Percentiles rank a stretch among this genome's conserved stretches.
These are phyloP conservation scores for Colletotrichum sidae DNA, from an alignment of 2,329 filamentous ascomycete genomes.

Conservation along the genomic window DNA sequence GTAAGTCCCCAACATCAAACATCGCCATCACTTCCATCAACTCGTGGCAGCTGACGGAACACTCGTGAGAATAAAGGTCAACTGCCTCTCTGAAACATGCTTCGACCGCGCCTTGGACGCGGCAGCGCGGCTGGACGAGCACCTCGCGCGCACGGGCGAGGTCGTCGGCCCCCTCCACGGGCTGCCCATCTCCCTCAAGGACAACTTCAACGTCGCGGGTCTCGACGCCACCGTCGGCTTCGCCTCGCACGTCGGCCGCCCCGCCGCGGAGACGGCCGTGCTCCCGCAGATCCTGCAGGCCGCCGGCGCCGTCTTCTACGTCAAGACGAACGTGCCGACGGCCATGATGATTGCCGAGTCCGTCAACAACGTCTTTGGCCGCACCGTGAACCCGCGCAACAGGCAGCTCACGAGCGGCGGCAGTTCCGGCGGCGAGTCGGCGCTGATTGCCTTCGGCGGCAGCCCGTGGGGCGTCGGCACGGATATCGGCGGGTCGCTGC, in stretches of 20 bases:
- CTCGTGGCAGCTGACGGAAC: neutral
- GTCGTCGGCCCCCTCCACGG: conserved; percentile 73
- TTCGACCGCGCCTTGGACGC: conserved; percentile 63
- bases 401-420: conserved; percentile 71
- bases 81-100: conserved; percentile 65
- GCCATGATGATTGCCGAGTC: conserved; percentile 78
- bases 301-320: conserved; percentile 66
- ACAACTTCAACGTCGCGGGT: conserved; percentile 74
- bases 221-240: conserved; percentile 72
- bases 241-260: conserved; percentile 68
- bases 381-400: conserved; percentile 72
- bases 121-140: conserved; percentile 62
- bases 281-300: conserved; percentile 55
- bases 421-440: conserved; percentile 75
- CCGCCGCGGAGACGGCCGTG: conserved; percentile 57
- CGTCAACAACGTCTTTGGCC: conserved; percentile 73
- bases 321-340: conserved; percentile 69
- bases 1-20: neutral
- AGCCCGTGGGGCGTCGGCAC: conserved; percentile 72
- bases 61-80: conserved; percentile 46
- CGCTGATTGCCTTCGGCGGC: conserved; percentile 69
- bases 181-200: conserved; percentile 75
- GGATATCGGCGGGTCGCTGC: conserved; percentile 70
- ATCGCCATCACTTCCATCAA: too few species aligned
- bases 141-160: conserved; percentile 59